Evolutionary conservation across 768 basidiomycete genomes (phyloP).

Genomic region (Psilocybe subaeruginosa): DNA sequence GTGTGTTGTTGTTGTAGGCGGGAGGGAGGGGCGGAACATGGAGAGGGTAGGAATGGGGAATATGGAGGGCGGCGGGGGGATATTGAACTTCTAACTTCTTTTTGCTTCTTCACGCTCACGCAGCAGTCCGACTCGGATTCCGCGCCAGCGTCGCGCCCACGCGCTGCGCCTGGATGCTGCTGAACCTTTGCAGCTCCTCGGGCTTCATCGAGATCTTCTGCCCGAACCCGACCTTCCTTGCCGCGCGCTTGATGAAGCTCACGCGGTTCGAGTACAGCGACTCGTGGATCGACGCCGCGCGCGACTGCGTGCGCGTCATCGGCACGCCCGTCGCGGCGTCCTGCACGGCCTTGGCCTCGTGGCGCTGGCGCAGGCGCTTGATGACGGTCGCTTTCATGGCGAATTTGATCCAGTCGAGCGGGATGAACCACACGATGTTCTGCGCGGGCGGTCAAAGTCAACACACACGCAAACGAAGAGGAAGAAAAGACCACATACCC

Average conservation of each 20-base stretch:
- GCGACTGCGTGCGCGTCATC: constrained; percentile 85
- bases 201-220: constrained; percentile 80
- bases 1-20: too few species aligned
- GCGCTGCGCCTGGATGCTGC: constrained; percentile 80
- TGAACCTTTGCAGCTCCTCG: constrained; percentile 85
- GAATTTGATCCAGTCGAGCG: constrained; percentile 96
- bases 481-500: constrained; percentile 59
- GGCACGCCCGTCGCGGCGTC: constrained; percentile 56
- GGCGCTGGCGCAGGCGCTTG: constrained; percentile 77
- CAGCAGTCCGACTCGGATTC: constrained; percentile 65
- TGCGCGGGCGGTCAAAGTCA: constrained; percentile 31
- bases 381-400: constrained; percentile 94
- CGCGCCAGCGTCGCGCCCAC: constrained; percentile 80
- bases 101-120: constrained; percentile 4
- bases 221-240: constrained; percentile 87
- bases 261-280: constrained; percentile 95
- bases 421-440: constrained; percentile 97
- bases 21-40: too few species aligned
- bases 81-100: neutral
- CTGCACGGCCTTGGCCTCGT: constrained; percentile 53
- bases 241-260: constrained; percentile 88
- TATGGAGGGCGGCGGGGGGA: too few species aligned
- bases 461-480: too few species aligned
- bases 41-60: neutral
- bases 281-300: constrained; percentile 88